A percentile compares a stretch with the other conserved stretches of the same genome.
Conservation (phyloP, 2,329 filamentous ascomycete genomes). For the Claviceps quebecensis region DNA sequence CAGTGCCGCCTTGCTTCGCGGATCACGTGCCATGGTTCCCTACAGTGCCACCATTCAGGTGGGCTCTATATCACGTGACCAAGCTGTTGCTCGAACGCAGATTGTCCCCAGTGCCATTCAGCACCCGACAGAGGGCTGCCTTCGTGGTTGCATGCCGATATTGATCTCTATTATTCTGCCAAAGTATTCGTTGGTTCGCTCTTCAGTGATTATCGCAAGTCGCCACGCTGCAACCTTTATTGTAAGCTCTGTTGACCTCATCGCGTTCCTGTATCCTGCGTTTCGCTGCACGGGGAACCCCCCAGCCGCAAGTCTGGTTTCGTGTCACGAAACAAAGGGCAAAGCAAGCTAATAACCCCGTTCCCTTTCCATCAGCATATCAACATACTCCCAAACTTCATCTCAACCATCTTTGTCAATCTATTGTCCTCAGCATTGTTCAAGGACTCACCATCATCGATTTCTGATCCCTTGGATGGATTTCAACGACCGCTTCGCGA, state of each 20-base stretch:
- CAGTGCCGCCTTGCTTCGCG: background rate
- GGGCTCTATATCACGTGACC: constrained; percentile 1
- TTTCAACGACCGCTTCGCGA: constrained; percentile 3
- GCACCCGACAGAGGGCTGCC: background rate
- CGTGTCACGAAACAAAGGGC: constrained; percentile 3
- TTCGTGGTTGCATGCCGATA: constrained; percentile 15
- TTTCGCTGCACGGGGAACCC: constrained; percentile 1
- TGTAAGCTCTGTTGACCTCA: constrained; percentile 12
- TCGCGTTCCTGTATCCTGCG: background rate
- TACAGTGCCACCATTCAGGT: background rate
- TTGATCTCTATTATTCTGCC: constrained; percentile 23
- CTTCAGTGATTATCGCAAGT: constrained; percentile 19
- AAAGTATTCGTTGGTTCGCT: constrained; percentile 25
- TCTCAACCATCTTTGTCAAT: constrained; percentile 2
- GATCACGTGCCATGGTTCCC: background rate
- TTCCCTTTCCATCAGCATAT: constrained; percentile 1
- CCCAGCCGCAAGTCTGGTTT: constrained; percentile 3
- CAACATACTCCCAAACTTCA: constrained; percentile 2
- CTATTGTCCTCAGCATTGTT: constrained; percentile 1
- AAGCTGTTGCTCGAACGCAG: constrained; percentile 1
- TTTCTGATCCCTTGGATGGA: constrained; percentile 1
- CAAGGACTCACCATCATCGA: background rate
- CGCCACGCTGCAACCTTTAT: constrained; percentile 20
- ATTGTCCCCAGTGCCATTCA: background rate
- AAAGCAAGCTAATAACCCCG: constrained; percentile 3